Base-by-base conservation (phyloP, 2,329 filamentous ascomycete genomes). In the Aspergillus pseudoterreus region DNA sequence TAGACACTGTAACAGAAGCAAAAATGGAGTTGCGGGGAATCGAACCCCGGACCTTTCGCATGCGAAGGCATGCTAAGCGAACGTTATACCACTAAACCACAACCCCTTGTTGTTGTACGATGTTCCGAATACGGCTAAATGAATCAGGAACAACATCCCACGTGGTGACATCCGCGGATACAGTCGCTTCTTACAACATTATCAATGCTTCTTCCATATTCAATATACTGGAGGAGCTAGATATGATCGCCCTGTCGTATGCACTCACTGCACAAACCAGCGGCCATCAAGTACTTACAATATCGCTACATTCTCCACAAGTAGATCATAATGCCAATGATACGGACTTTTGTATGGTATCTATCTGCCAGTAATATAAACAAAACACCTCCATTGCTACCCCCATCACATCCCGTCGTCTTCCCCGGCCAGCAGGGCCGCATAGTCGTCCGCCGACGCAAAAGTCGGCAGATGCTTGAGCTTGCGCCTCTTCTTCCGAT, bases 371-470 rank as follows among this genome's bases (percentile, higher is more conserved):
- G 45, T 39, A 50, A 49, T 58, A 52, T 47, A 17, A 22, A 52
- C 36, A 38, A 19, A 33, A 52, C 50, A 53, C 30, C 17, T 41
- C 32, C 27, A 33, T 15, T 12, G 14, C 15, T 39, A n/a, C 11
- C 27, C 60, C 27, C 27, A 30, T 30, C 27, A 71, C 63, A 71
- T 69, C 24, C 69, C 70, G 42, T 70, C 84, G 56, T 85, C 84
- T 47, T 94, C 89, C 57, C 83, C 81, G 4, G 79, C 88, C 68
- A 96, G 73, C 74, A 96, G 80, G 63, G 87, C 88, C 14, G 91
- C 92, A 71, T 97, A 99, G 69, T 97, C 94, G 49, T 97, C 94
- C 30, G 82, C 87, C 30, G 90, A 95, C 17, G 95, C 94, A 76
- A 99, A 99, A 33, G 85, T 95, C 6, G 94, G 94, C 61, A 99